Evolutionary conservation across 371 early-diverging fungal species (phyloP), one percentile per base, ranked within the genome.

Genomic region (Haplosporangium sp.): DNA sequence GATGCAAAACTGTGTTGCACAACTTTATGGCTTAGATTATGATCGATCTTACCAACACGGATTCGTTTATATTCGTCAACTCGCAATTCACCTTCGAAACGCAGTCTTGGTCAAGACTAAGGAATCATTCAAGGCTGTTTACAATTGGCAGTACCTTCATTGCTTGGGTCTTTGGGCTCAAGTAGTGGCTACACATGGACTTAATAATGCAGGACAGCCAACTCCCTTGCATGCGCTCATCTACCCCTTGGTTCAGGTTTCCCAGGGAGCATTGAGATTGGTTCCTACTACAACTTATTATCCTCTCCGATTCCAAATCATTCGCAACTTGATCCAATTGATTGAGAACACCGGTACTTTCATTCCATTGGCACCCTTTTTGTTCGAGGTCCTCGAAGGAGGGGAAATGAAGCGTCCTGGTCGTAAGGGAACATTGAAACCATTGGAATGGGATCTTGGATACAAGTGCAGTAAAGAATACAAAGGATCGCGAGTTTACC

Each of bases 81-180:
- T 97, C 65, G 97, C 97, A 4, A 93, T 96, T 68, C 91, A 92
- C 70, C 85, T 98, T 64, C 91, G 98, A 71, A 90, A 89, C 72
- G 94, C 96, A 8, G 93, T 96, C 84, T 89, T 91, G 69, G 86
- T 86, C 19, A 92, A 92, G 64, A 92, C 92, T 59, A 92, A 92
- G 87, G 96, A 96, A 72, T 89, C 94, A 9, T 94, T 91, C 89
- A 91, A 91, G 64, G 75, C 89, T 6, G 94, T 97, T 34, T 97
- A 97, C 88, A 95, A 96, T 86, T 97, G 97, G 97, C 97, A 96
- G 86, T 97, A 91, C 78, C 83, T 97, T 47, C 95, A 96, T 84
- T 93, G 94, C 66, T 85, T 98, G 66, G 90, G 92, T 73, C 91
- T 96, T 65, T 97, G 97, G 97, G 76, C 94, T 20, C 91, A 93